Evolutionary conservation across 1,284 basidiomycete genomes (phyloP).

Genomic region (Apiotrichum sp.): DNA sequence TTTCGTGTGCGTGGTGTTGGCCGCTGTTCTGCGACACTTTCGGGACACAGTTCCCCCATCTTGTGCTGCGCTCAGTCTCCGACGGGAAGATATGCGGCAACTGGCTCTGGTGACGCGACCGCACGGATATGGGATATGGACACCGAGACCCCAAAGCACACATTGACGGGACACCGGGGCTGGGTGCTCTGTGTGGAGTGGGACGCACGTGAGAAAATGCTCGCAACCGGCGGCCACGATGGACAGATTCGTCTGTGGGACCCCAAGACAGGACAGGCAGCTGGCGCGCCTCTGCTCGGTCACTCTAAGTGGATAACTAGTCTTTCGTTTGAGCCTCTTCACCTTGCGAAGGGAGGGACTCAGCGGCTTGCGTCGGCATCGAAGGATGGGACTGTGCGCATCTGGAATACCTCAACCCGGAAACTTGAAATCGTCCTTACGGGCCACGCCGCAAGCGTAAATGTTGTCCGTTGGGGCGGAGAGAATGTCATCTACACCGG

Average conservation of each 20-base stretch:
- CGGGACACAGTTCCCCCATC: slow-evolving; percentile 87
- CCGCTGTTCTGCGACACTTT: slow-evolving; percentile 80
- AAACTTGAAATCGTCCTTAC: slow-evolving; percentile 79
- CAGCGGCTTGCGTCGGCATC: slow-evolving; percentile 92
- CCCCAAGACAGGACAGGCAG: slow-evolving; percentile 73
- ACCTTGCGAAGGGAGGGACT: slow-evolving; percentile 56
- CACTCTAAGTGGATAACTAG: slow-evolving; percentile 97
- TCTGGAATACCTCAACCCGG: slow-evolving; percentile 77
- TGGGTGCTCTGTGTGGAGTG: slow-evolving; percentile 98
- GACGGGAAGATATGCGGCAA: slow-evolving; percentile 82
- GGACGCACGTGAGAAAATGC: slow-evolving; percentile 82
- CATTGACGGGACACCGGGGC: slow-evolving; percentile 79
- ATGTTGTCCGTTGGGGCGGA: slow-evolving; percentile 93
- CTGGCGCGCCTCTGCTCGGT: slow-evolving; percentile 78
- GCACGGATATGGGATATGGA: slow-evolving; percentile 91
- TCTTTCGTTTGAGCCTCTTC: slow-evolving; percentile 94
- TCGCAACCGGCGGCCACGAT: slow-evolving; percentile 88
- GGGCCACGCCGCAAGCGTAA: slow-evolving; percentile 89
- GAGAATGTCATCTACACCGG: slow-evolving; percentile 88
- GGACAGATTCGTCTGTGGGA: slow-evolving; percentile 87
- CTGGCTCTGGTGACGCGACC: slow-evolving; percentile 90
- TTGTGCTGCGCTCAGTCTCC: slow-evolving; percentile 93
- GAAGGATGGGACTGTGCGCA: slow-evolving; percentile 89
- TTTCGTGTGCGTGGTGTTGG: slow-evolving; percentile 91
- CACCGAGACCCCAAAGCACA: slow-evolving; percentile 86